Conservation (phyloP, 306 rosid species). For the Oxytropis ochrocephala region DNA sequence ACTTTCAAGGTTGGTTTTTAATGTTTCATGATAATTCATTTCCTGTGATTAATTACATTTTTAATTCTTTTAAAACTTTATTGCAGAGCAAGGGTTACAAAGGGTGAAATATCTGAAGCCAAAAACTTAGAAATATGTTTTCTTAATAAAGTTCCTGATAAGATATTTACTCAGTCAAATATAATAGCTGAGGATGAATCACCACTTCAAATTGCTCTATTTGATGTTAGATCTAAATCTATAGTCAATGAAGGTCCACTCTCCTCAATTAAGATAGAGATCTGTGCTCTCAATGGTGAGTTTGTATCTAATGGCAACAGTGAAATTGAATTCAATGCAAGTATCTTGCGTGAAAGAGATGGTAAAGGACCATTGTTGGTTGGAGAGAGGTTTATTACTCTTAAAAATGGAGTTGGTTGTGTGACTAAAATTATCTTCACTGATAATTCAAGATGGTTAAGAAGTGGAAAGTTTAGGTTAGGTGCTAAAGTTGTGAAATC, state of each 20-base stretch:
- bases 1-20: slow-evolving; percentile 42
- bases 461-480: slow-evolving; percentile 43
- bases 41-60: neutral
- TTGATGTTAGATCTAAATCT: slow-evolving; percentile 34
- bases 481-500: slow-evolving; percentile 39
- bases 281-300: slow-evolving; percentile 45
- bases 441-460: slow-evolving; percentile 68
- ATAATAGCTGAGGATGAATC: slow-evolving; percentile 20
- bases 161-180: slow-evolving; percentile 32
- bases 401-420: slow-evolving; percentile 38
- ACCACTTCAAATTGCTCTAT: slow-evolving; percentile 31
- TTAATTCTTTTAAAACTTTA: neutral
- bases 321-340: slow-evolving; percentile 35
- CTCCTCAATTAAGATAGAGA: slow-evolving; percentile 39
- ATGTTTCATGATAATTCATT: neutral
- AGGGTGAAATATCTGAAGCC: slow-evolving; percentile 34
- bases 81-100: slow-evolving; percentile 28
- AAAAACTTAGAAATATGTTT: slow-evolving; percentile 42
- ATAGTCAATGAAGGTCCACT: slow-evolving; percentile 35
- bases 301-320: slow-evolving; percentile 26
- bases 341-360: slow-evolving; percentile 35
- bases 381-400: slow-evolving; percentile 34
- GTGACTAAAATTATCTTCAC: slow-evolving; percentile 23
- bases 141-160: slow-evolving; percentile 19
- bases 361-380: slow-evolving; percentile 44